These are phyloP conservation scores for Chlorella sp. DNA, from an alignment of 139 green algal species.

Conservation along the genomic window DNA sequence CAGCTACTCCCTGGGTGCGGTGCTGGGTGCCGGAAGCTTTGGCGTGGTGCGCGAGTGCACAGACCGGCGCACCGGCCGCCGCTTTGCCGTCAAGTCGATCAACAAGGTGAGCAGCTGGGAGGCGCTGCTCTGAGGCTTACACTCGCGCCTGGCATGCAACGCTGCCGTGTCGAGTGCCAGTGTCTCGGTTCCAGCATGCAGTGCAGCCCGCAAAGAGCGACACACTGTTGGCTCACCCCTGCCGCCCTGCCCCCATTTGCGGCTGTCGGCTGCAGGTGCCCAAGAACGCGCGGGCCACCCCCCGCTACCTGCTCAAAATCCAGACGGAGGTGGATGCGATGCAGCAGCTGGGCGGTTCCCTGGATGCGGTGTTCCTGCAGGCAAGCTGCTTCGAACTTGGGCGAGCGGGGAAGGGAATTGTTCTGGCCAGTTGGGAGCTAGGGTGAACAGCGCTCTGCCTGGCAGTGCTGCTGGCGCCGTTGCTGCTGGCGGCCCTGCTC, in stretches of 20 bases:
- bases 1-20: constrained; percentile 74
- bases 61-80: constrained; percentile 44
- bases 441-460: not conserved
- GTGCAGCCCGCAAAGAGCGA: too few species aligned
- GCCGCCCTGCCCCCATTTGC: too few species aligned
- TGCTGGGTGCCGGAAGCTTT: constrained; percentile 90
- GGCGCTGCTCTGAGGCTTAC: too few species aligned
- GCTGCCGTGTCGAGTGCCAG: too few species aligned
- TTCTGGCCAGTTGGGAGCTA: not conserved
- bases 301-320: constrained; percentile 93
- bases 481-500: not conserved
- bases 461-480: not conserved
- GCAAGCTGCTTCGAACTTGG: constrained; percentile 23
- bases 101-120: constrained; percentile 75
- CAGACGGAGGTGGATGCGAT: constrained; percentile 94
- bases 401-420: not conserved
- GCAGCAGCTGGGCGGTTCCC: constrained; percentile 82
- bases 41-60: constrained; percentile 85
- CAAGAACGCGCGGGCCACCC: constrained; percentile 76
- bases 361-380: constrained; percentile 86
- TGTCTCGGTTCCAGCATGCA: too few species aligned
- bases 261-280: constrained; percentile 50
- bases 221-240: too few species aligned
- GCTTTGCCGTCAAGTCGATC: constrained; percentile 89
- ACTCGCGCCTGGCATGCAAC: too few species aligned